Evolutionary conservation across 352 stramenopile genomes (phyloP).

Genomic region (Phytophthora fragariaefolia): DNA sequence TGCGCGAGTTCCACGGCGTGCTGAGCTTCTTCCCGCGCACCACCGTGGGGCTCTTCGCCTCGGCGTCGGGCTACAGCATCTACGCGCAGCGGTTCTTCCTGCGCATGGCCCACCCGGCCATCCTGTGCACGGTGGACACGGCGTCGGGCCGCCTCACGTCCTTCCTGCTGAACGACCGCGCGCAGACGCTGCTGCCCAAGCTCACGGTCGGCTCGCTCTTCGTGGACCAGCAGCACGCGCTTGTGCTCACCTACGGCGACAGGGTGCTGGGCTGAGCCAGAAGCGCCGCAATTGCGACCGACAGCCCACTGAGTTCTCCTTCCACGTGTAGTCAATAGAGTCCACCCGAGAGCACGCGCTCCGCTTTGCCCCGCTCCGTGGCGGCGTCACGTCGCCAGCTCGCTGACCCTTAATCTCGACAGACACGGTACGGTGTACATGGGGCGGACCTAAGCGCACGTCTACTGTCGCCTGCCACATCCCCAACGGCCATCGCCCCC

Average conservation of each 20-base stretch:
- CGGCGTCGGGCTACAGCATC: conserved; percentile 78
- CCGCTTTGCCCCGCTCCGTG: conserved; percentile 4
- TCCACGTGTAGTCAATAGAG: conserved; percentile 18
- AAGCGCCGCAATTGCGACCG: not conserved
- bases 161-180: conserved; percentile 72
- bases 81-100: conserved; percentile 81
- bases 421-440: conserved; percentile 3
- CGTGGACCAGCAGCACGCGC: conserved; percentile 60
- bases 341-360: not conserved
- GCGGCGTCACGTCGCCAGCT: conserved; percentile 1
- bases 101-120: conserved; percentile 62
- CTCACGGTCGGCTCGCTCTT: conserved; percentile 74
- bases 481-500: conserved; percentile 19
- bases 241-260: conserved; percentile 79
- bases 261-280: conserved; percentile 55
- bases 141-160: conserved; percentile 42
- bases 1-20: conserved; percentile 83
- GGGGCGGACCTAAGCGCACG: conserved; percentile 6
- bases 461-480: conserved; percentile 11
- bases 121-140: conserved; percentile 64
- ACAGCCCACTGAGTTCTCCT: conserved; percentile 6
- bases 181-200: conserved; percentile 63
- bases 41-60: conserved; percentile 73
- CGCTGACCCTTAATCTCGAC: not conserved
- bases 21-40: conserved; percentile 47